Base-by-base conservation (phyloP, 495 filamentous ascomycete species). In the Penicillium simplicissimum region DNA sequence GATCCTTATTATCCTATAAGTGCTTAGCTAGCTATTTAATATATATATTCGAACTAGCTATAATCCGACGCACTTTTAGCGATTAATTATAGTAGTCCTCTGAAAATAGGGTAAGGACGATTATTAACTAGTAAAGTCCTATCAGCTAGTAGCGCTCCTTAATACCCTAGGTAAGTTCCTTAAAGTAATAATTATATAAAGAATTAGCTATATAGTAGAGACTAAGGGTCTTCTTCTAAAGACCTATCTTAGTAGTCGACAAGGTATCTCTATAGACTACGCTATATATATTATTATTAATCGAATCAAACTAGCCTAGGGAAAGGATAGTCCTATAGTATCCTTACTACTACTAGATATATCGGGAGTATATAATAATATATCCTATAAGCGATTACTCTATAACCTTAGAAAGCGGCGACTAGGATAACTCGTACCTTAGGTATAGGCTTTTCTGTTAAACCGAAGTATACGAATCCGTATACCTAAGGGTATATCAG, bases 131-230 rank as follows among this genome's bases (percentile, higher is more conserved):
- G 62, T 62, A 0, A 72, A 71, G 49, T 56, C 61, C 0, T 75
- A 71, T 19, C 49, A 63, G 9, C 66, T 60, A 19, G 68, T 77
- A 0, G 68, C 73, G 1, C 51, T 77, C 1, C 54, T 75, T 0
- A 71, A 70, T 31, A 71, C 64, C 1, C 8, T 76, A 0, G 69
- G 66, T 0, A 75, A 74, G 48, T 21, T 70, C 1, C 53, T 73
- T 1, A 64, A 74, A 31, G 23, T 53, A 1, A 38, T 70, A 8
- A 19, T 74, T 0, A 63, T 62, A 2, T 31, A n/a, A 21, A 49
- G 68, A 4, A 60, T 72, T 1, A 48, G 57, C 8, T 65, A 62
- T 17, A 10, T 31, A 0, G 59, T 59, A 2, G 67, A 72, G 14
- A 45, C 49, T 28, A 23, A 66, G 19, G 11, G 25, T 0, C 48